Evolutionary conservation across 176 grass and related monocot species (phyloP).

Genomic region (Triticum dicoccoides): DNA sequence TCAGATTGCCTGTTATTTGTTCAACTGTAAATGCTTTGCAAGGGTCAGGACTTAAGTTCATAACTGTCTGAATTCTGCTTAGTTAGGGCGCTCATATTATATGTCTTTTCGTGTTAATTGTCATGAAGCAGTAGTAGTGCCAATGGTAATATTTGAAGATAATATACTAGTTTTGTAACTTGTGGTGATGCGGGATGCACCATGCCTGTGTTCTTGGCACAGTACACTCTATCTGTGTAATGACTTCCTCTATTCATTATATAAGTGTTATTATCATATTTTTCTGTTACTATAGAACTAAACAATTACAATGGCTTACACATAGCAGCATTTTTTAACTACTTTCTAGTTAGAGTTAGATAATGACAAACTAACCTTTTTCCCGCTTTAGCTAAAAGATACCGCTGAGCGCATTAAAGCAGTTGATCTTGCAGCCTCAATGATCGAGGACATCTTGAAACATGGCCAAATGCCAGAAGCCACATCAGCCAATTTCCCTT

Average conservation of each 20-base stretch:
- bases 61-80: neutral
- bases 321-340: neutral
- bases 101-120: neutral
- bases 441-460: slow-evolving; percentile 89
- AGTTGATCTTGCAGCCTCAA: slow-evolving; percentile 80
- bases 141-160: slow-evolving; percentile 1
- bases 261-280: neutral
- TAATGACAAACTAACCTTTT: slow-evolving; percentile 26
- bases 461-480: slow-evolving; percentile 46
- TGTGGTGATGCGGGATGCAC: neutral
- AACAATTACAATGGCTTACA: neutral
- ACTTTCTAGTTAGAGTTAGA: neutral
- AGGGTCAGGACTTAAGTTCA: neutral
- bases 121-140: neutral
- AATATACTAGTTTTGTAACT: neutral
- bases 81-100: slow-evolving; percentile 2
- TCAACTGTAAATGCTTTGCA: neutral
- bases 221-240: neutral
- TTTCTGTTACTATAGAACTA: neutral
- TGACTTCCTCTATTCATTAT: neutral
- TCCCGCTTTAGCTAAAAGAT: slow-evolving; percentile 63
- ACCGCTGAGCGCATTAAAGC: slow-evolving; percentile 81
- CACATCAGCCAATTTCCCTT: slow-evolving; percentile 21
- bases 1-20: neutral
- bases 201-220: neutral